Evolutionary conservation across 495 filamentous ascomycete species (phyloP).

Genomic region (Talaromyces ruber): DNA sequence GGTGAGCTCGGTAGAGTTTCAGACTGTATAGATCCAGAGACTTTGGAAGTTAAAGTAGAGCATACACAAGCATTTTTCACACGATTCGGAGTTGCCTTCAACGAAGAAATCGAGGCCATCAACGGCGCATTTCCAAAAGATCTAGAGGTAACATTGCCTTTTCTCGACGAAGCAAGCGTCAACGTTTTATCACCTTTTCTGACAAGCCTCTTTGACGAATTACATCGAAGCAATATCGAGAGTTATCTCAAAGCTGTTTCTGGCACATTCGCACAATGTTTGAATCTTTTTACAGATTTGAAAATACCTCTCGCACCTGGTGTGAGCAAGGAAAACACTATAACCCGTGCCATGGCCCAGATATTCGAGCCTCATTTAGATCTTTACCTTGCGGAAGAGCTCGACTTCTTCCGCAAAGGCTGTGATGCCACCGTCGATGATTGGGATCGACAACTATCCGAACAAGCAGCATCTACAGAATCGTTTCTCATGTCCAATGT

Average conservation of each 20-base stretch:
- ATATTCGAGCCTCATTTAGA: conserved; percentile 90
- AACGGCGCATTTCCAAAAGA: conserved; percentile 78
- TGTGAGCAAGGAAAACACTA: conserved; percentile 45
- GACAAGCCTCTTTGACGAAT: conserved; percentile 80
- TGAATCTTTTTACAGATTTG: conserved; percentile 64
- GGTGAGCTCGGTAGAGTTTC: conserved; percentile 65
- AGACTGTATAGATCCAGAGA: conserved; percentile 69
- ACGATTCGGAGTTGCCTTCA: conserved; percentile 59
- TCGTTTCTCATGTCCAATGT: conserved; percentile 92
- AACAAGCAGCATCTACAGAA: conserved; percentile 84
- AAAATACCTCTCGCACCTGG: conserved; percentile 52
- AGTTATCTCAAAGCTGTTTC: conserved; percentile 82
- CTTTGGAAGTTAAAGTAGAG: conserved; percentile 53
- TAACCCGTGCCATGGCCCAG: conserved; percentile 51
- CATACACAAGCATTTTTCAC: conserved; percentile 79
- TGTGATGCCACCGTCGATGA: conserved; percentile 68
- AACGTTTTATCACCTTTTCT: conserved; percentile 83
- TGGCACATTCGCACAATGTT: conserved; percentile 74
- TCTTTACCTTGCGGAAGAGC: conserved; percentile 85
- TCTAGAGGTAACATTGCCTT: conserved; percentile 61
- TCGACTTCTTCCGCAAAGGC: conserved; percentile 69
- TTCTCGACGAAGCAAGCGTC: conserved; percentile 75
- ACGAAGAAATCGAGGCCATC: conserved; percentile 78
- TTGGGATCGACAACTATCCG: conserved; percentile 88
- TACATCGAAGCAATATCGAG: conserved; percentile 66